These are phyloP conservation scores for Berkeleyomyces basicola DNA, from an alignment of 2,329 filamentous ascomycete genomes.

Conservation along the genomic window DNA sequence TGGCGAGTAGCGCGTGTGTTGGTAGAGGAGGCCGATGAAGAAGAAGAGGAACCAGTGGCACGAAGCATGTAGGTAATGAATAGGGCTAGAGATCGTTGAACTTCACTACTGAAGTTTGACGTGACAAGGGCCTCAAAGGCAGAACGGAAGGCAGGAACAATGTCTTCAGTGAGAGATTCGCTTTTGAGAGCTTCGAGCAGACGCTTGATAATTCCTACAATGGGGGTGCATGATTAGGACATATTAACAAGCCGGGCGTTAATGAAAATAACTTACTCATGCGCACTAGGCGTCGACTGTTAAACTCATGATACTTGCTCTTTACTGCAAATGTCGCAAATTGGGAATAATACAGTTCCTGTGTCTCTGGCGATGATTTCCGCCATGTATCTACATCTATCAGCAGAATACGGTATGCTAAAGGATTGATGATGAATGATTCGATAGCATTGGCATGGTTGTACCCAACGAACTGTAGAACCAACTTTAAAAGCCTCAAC, in stretches of 20 bases:
- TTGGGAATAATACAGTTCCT: constrained; percentile 83
- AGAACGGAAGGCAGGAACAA: constrained; percentile 58
- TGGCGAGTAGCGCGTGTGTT: not conserved
- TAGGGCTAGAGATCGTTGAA: constrained; percentile 70
- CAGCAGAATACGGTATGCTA: constrained; percentile 81
- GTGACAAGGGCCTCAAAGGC: constrained; percentile 68
- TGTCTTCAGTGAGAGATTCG: constrained; percentile 56
- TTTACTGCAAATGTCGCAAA: constrained; percentile 77
- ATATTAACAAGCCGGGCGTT: not conserved
- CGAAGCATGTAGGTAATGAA: constrained; percentile 91
- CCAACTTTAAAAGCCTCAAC: constrained; percentile 53
- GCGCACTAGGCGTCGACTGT: constrained; percentile 65
- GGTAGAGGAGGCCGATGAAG: constrained; percentile 20
- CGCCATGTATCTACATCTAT: constrained; percentile 93
- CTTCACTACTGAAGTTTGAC: constrained; percentile 66
- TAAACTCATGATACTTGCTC: constrained; percentile 86
- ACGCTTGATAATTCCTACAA: constrained; percentile 68
- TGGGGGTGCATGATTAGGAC: not conserved
- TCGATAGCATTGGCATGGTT: constrained; percentile 62
- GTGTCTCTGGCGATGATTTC: constrained; percentile 55
- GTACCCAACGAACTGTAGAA: constrained; percentile 81
- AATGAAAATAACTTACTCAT: constrained; percentile 52
- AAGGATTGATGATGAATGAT: constrained; percentile 87
- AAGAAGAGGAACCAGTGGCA: constrained; percentile 29
- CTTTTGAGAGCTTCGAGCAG: constrained; percentile 80